These are phyloP conservation scores for Leucocoprinus leucothites DNA, from an alignment of 768 basidiomycete genomes.

Conservation along the genomic window DNA sequence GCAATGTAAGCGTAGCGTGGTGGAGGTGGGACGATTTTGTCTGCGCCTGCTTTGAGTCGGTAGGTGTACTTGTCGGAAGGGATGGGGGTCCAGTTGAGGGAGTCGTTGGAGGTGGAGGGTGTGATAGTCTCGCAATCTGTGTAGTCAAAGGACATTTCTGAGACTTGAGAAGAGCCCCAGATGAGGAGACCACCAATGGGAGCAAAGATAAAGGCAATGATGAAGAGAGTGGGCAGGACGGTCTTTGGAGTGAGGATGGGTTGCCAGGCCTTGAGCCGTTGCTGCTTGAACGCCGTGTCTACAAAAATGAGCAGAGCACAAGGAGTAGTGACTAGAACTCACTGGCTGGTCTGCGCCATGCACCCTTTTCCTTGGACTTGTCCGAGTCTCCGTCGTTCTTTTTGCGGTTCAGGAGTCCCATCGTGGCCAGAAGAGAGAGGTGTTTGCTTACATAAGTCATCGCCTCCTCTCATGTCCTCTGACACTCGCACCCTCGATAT, in stretches of 20 bases:
- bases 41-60: slow-evolving; percentile 50
- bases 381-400: slow-evolving; percentile 37
- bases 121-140: slow-evolving; percentile 79
- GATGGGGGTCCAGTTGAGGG: slow-evolving; percentile 45
- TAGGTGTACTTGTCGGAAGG: slow-evolving; percentile 69
- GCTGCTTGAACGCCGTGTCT: slow-evolving; percentile 99
- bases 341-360: slow-evolving; percentile 86
- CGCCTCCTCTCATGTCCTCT: slow-evolving; percentile 60
- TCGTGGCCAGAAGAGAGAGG: slow-evolving; percentile 22
- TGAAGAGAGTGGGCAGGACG: slow-evolving; percentile 93
- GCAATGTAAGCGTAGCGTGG: slow-evolving; percentile 80
- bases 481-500: slow-evolving; percentile 28
- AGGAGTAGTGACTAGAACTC: slow-evolving; percentile 27
- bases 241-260: slow-evolving; percentile 98
- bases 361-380: slow-evolving; percentile 75
- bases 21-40: slow-evolving; percentile 28
- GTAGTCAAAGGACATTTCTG: slow-evolving; percentile 94
- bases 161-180: slow-evolving; percentile 82
- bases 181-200: slow-evolving; percentile 94
- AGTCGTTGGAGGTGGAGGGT: slow-evolving; percentile 32
- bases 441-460: slow-evolving; percentile 23
- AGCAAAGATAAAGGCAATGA: slow-evolving; percentile 92
- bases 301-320: slow-evolving; percentile 17
- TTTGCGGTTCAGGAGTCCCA: slow-evolving; percentile 62
- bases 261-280: slow-evolving; percentile 99